Conservation (phyloP, 2,329 filamentous ascomycete species). For the Akanthomyces muscarius region DNA sequence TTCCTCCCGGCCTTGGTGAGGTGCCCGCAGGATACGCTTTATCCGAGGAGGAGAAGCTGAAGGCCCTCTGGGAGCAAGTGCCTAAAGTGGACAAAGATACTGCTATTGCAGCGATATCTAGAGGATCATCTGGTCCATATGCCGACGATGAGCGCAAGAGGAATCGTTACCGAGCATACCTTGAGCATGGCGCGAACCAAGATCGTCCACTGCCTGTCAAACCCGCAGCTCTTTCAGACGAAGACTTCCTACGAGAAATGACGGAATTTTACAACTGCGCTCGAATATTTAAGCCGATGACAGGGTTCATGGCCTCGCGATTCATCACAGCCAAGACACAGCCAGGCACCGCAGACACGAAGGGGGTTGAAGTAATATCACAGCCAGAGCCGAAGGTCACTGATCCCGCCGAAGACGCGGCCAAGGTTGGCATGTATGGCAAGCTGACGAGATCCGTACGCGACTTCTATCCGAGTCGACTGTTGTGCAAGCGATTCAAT, state of each 20-base stretch:
- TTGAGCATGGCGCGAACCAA: constrained; percentile 64
- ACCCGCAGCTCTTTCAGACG: constrained; percentile 44
- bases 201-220: constrained; percentile 48
- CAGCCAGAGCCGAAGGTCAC: constrained; percentile 32
- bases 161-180: constrained; percentile 73
- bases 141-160: constrained; percentile 76
- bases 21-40: constrained; percentile 61
- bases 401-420: constrained; percentile 81
- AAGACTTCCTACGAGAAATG: constrained; percentile 78
- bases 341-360: constrained; percentile 25
- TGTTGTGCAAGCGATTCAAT: constrained; percentile 94
- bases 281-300: constrained; percentile 83
- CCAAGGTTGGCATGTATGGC: constrained; percentile 89
- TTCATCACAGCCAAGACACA: constrained; percentile 68
- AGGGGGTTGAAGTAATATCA: constrained; percentile 26
- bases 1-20: constrained; percentile 76
- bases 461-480: constrained; percentile 73
- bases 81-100: constrained; percentile 63
- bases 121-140: constrained; percentile 69
- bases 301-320: constrained; percentile 85
- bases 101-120: constrained; percentile 63
- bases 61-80: constrained; percentile 54
- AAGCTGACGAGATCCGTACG: constrained; percentile 70
- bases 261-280: constrained; percentile 65
- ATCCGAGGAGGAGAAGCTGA: constrained; percentile 59